These are phyloP conservation scores for Daldinia vernicosa DNA, from an alignment of 495 filamentous ascomycete species.

Conservation along the genomic window DNA sequence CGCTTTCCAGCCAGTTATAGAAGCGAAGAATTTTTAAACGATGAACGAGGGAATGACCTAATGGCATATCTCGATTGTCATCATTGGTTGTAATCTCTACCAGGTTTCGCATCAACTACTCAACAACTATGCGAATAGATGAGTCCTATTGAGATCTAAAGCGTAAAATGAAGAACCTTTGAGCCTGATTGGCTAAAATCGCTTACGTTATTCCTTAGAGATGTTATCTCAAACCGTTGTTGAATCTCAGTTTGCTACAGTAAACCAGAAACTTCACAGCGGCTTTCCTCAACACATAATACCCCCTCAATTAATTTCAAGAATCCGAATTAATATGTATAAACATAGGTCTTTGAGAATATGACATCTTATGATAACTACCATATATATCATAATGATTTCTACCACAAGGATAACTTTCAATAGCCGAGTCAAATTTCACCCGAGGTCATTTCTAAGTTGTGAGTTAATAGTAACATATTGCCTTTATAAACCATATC, in stretches of 20 bases:
- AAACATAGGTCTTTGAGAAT: no score
- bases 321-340: no score
- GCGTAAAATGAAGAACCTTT: no score
- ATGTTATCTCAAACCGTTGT: background rate
- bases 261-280: background rate
- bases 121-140: background rate
- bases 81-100: background rate
- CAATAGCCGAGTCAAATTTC: no score
- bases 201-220: background rate
- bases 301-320: no score
- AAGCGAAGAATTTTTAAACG: background rate
- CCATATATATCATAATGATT: no score
- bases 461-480: no score
- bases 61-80: background rate
- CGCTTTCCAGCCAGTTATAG: background rate
- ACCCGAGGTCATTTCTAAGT: no score
- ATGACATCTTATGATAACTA: no score
- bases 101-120: background rate
- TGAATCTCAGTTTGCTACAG: background rate
- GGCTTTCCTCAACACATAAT: background rate
- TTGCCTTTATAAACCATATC: no score
- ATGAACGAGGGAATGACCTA: background rate
- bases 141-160: background rate
- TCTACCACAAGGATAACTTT: no score
- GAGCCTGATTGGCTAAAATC: background rate